Percentiles rank a stretch among this genome's conserved stretches.
Conservation (phyloP, 768 basidiomycete genomes). For the Boletus pseudo-olivaceus region DNA sequence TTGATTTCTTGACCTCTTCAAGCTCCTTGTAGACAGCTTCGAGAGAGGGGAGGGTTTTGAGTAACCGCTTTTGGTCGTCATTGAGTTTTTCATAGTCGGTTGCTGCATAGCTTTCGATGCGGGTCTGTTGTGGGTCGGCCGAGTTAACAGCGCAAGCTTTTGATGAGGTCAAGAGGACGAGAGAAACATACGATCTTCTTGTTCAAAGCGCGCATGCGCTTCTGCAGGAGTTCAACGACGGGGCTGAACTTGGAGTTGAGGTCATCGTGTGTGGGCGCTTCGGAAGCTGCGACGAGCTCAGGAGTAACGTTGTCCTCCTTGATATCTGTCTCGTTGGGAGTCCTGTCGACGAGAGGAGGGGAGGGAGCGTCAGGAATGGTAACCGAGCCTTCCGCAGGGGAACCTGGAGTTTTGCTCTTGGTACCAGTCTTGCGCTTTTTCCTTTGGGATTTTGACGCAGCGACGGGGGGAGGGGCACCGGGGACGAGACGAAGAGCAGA, state of each 20-base stretch:
- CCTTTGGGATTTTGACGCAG: constrained; percentile 56
- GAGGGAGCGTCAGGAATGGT: constrained; percentile 44
- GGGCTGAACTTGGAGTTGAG: constrained; percentile 54
- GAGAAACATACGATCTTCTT: constrained; percentile 75
- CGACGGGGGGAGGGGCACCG: constrained; percentile 66
- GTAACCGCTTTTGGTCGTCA: constrained; percentile 76
- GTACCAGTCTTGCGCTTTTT: constrained; percentile 68
- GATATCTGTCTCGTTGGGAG: constrained; percentile 45
- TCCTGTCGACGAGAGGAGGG: constrained; percentile 46
- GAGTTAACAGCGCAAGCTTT: constrained; percentile 10
- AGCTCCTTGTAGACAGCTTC: constrained; percentile 82
- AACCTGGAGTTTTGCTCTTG: constrained; percentile 43
- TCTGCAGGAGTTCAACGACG: constrained; percentile 73
- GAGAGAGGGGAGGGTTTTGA: constrained; percentile 70
- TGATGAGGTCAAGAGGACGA: constrained; percentile 7
- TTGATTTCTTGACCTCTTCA: constrained; percentile 75
- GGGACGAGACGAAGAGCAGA: constrained; percentile 58
- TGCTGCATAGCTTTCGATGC: constrained; percentile 68
- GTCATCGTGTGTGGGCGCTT: constrained; percentile 44
- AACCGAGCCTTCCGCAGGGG: constrained; percentile 39
- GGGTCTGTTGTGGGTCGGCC: constrained; percentile 44
- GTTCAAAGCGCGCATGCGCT: constrained; percentile 68
- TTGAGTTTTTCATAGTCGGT: constrained; percentile 73
- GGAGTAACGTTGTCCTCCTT: constrained; percentile 46
- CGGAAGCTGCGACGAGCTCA: constrained; percentile 41